A percentile compares a stretch with the other conserved stretches of the same genome.
phyloP scores from a whole-genome alignment of 139 green algal species.

The Chlorella sp. region DNA sequence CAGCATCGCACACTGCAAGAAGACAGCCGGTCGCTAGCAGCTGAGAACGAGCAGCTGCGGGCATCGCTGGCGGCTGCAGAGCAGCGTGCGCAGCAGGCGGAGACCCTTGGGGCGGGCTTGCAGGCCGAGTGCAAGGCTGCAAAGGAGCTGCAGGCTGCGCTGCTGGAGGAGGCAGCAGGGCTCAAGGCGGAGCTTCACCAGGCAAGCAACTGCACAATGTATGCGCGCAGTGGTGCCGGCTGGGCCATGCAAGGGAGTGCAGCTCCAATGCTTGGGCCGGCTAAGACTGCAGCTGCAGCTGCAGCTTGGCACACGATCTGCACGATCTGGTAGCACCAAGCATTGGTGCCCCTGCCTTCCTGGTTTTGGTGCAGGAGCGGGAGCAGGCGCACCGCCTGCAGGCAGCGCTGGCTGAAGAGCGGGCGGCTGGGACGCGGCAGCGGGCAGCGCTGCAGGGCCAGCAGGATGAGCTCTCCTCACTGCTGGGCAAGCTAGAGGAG shows the following conservation, averaged over 20 bases:
- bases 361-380: too few relatives aligned
- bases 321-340: too few relatives aligned
- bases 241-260: too few relatives aligned
- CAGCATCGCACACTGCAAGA: neutral
- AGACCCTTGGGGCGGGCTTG: neutral
- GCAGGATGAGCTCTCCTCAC: neutral
- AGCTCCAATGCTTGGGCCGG: too few relatives aligned
- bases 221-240: too few relatives aligned
- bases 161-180: neutral
- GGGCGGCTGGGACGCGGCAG: neutral
- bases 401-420: conserved; percentile 1
- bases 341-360: too few relatives aligned
- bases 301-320: too few relatives aligned
- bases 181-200: conserved; percentile 2
- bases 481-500: conserved; percentile 13
- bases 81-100: conserved; percentile 9
- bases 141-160: neutral
- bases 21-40: too few relatives aligned
- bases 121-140: neutral
- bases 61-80: neutral
- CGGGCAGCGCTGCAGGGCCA: neutral
- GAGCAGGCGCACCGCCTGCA: conserved; percentile 15
- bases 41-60: neutral
- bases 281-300: too few relatives aligned
- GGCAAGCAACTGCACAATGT: neutral